Evolutionary conservation across 129 eudicot species (phyloP), one percentile per base, ranked within the genome.

Genomic region (Chrysanthemum makinoi): DNA sequence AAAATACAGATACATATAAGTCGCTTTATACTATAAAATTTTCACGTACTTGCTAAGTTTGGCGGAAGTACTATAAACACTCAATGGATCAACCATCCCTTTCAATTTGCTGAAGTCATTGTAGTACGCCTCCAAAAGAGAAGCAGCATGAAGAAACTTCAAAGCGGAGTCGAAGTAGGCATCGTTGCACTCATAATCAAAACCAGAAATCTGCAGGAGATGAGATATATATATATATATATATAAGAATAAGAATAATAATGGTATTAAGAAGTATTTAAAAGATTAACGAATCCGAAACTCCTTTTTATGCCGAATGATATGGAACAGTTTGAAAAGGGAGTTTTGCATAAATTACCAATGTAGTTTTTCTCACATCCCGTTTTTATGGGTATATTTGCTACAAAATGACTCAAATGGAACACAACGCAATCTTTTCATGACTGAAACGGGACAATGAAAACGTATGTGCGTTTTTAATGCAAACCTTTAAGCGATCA

Each of bases 71-170:
- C 73, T 82, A 71, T 87, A 89, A 15, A 75, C 76, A 72, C 82
- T 84, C 44, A 80, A 54, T 65, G 82, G 87, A 59, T 83, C 76
- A 74, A 82, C 72, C 18, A 15, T 12, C 81, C 81, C 93, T 71
- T 72, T 77, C 24, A 53, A 46, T 70, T 76, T 79, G 75, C 75
- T 79, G 17, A 72, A 66, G 48, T 77, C 93, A 66, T 44, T 60
- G 63, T 47, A 79, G 79, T 80, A 77, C 30, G 81, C 77, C 70
- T 94, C 98, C 35, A 87, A 22, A 70, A 87, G 90, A 15, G 89
- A 86, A 80, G 96, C 98, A 50, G 93, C 92, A 74, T 80, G 81
- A 73, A 94, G 97, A 83, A 80, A 86, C 86, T 76, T 87, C 77
- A 90, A 79, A 19, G 90, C 89, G 6, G 97, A 93, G 79, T 94